Evolutionary conservation across 2,329 filamentous ascomycete species (phyloP).

Genomic region (Mariannaea elegans): DNA sequence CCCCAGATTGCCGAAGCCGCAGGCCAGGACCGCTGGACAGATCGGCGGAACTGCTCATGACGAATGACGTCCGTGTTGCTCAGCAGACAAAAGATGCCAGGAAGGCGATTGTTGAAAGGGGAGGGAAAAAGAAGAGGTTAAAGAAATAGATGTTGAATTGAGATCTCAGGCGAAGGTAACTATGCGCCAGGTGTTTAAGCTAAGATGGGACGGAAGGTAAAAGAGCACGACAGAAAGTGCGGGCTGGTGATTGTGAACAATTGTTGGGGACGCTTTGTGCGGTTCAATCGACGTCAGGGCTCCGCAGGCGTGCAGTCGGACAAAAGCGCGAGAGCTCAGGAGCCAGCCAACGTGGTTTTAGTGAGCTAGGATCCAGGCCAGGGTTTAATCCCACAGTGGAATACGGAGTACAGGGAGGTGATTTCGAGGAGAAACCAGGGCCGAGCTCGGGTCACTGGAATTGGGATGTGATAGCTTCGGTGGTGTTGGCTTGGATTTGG

Average conservation of each 20-base stretch:
- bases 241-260: conserved; percentile 12
- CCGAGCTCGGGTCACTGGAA: conserved; percentile 11
- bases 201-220: conserved; percentile 12
- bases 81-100: conserved; percentile 10
- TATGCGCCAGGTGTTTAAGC: not conserved
- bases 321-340: conserved; percentile 7
- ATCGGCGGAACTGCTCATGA: conserved; percentile 46
- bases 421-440: conserved; percentile 1
- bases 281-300: conserved; percentile 41
- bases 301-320: conserved; percentile 34
- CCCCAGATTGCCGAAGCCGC: conserved; percentile 42
- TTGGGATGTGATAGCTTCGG: not conserved
- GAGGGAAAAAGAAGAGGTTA: not conserved
- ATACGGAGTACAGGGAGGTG: not conserved
- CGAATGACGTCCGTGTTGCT: conserved; percentile 17
- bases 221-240: conserved; percentile 18
- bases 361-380: conserved; percentile 9
- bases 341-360: conserved; percentile 12
- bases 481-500: conserved; percentile 7
- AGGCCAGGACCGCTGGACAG: conserved; percentile 38
- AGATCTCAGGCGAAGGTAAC: not conserved
- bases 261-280: conserved; percentile 24
- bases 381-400: conserved; percentile 8
- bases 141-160: not conserved
- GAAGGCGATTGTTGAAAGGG: conserved; percentile 7